Percentiles rank a stretch among this genome's conserved stretches.
These are phyloP conservation scores for Backusella macrospora DNA, from an alignment of 192 early-diverging fungal genomes.

Conservation along the genomic window DNA sequence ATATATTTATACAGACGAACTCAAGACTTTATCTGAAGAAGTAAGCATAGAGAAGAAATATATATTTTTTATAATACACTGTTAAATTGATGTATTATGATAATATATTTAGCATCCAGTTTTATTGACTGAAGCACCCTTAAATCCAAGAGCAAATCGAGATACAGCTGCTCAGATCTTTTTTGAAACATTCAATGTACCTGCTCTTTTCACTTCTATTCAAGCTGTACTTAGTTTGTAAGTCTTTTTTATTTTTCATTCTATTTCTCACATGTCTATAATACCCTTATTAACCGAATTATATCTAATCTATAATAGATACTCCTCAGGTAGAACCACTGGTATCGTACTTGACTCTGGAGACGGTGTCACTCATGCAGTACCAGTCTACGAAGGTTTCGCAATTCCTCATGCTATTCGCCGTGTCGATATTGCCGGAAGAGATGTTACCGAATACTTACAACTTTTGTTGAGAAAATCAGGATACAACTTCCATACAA, in stretches of 20 bases:
- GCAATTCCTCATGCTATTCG: constrained; percentile 93
- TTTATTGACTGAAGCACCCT: constrained; percentile 93
- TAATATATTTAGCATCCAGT: constrained; percentile 82
- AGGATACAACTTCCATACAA: constrained; percentile 86
- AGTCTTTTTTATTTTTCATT: constrained; percentile 27
- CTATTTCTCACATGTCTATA: no score
- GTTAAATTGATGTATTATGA: neutral
- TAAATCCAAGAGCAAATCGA: constrained; percentile 91
- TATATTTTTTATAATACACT: neutral
- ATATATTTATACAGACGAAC: constrained; percentile 95
- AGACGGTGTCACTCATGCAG: constrained; percentile 94
- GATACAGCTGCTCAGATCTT: constrained; percentile 95
- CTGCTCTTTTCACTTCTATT: constrained; percentile 94
- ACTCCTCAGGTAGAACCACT: constrained; percentile 96
- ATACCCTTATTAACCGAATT: neutral
- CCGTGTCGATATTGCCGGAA: constrained; percentile 91
- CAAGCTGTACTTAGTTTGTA: constrained; percentile 96
- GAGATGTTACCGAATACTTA: constrained; percentile 92
- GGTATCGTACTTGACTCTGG: constrained; percentile 96
- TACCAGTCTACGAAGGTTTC: constrained; percentile 97
- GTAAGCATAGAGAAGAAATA: constrained; percentile 43
- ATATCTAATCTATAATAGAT: constrained; percentile 50
- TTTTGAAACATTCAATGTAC: constrained; percentile 99
- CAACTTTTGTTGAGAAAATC: constrained; percentile 91
- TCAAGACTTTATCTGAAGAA: constrained; percentile 94